phyloP scores from a whole-genome alignment of 306 rosid genomes.

The Ziziphus jujuba region DNA sequence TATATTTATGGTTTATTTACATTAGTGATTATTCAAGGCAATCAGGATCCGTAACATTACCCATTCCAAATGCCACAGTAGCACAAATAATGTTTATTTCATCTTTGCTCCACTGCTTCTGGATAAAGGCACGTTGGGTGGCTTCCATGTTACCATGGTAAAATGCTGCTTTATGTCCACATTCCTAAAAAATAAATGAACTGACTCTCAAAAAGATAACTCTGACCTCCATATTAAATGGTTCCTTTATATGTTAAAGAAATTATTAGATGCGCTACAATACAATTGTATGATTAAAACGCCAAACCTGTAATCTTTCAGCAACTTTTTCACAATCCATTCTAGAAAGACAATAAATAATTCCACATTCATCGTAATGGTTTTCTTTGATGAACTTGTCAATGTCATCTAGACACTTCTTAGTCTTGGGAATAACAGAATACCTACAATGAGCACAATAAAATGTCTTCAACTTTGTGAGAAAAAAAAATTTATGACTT shows the following conservation, averaged over 20 bases:
- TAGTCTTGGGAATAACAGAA: constrained; percentile 85
- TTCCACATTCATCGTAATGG: constrained; percentile 93
- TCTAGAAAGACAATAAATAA: constrained; percentile 94
- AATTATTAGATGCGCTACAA: neutral
- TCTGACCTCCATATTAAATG: neutral
- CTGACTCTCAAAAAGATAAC: constrained; percentile 21
- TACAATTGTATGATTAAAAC: neutral
- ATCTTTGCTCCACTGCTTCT: constrained; percentile 98
- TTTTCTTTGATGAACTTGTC: constrained; percentile 83
- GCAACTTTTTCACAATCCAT: constrained; percentile 99
- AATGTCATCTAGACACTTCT: constrained; percentile 86
- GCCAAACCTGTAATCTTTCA: constrained; percentile 82
- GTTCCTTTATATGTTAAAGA: neutral
- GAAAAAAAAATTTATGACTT: constrained; percentile 13
- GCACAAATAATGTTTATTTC: constrained; percentile 94
- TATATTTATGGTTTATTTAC: constrained; percentile 26
- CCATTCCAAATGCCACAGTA: constrained; percentile 99
- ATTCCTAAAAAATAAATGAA: constrained; percentile 60
- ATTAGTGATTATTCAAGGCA: constrained; percentile 26
- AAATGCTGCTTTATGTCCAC: constrained; percentile 91
- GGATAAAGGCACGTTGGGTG: constrained; percentile 78
- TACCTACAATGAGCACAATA: constrained; percentile 55
- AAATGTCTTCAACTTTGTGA: constrained; percentile 2
- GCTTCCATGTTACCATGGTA: constrained; percentile 97
- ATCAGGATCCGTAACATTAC: constrained; percentile 46